Percentiles rank a stretch among this genome's conserved stretches.
Evolutionary conservation across 495 filamentous ascomycete genomes (phyloP).

Genomic region (Penicillium arizonense): DNA sequence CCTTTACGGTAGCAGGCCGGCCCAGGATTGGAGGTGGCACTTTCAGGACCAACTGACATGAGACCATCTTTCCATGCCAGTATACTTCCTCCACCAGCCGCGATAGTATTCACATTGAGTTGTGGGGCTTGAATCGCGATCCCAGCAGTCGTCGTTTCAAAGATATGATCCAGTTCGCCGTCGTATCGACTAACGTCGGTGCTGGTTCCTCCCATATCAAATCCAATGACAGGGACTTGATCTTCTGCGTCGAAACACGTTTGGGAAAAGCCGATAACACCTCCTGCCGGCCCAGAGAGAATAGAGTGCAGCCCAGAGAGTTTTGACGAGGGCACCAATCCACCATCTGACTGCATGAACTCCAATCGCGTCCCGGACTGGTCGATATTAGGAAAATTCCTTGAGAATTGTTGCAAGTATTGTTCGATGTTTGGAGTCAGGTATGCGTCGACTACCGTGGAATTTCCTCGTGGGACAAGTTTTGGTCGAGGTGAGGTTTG

Average conservation of each 20-base stretch:
- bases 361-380: constrained; percentile 62
- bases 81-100: constrained; percentile 82
- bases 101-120: constrained; percentile 92
- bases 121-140: constrained; percentile 92
- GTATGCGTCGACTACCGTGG: constrained; percentile 12
- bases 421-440: constrained; percentile 14
- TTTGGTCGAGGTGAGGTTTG: constrained; percentile 60
- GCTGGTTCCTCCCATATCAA: constrained; percentile 74
- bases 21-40: constrained; percentile 81
- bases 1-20: constrained; percentile 91
- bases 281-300: constrained; percentile 76
- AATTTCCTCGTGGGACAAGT: constrained; percentile 46
- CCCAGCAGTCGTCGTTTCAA: constrained; percentile 88
- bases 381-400: constrained; percentile 51
- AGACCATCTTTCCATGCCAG: constrained; percentile 84
- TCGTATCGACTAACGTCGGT: constrained; percentile 89
- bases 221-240: background rate
- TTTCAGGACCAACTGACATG: constrained; percentile 87
- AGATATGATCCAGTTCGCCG: constrained; percentile 86
- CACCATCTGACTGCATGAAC: constrained; percentile 87
- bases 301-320: constrained; percentile 77
- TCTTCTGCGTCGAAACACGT: constrained; percentile 7
- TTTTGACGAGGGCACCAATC: constrained; percentile 70
- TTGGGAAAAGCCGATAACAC: constrained; percentile 27
- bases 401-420: constrained; percentile 14